Percentiles rank a stretch among this genome's conserved stretches.
phyloP scores from a whole-genome alignment of 495 filamentous ascomycete species.

The Tricharina praecox region DNA sequence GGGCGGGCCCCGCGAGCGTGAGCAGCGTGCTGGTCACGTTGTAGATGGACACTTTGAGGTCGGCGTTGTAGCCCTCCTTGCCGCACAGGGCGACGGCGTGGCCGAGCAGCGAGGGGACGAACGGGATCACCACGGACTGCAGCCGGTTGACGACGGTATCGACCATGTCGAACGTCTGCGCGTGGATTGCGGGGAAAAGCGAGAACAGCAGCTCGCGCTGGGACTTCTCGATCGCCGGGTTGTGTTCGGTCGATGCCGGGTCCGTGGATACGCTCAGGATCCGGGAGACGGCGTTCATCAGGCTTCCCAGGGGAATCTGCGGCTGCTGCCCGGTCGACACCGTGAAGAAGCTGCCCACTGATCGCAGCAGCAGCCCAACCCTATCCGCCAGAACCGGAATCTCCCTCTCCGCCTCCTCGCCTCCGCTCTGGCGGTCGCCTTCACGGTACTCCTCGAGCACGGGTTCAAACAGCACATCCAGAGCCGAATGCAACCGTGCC shows the following conservation, averaged over 20 bases:
- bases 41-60: slow-evolving; percentile 13
- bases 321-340: slow-evolving; percentile 17
- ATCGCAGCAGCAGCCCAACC: slow-evolving; percentile 7
- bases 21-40: slow-evolving; percentile 16
- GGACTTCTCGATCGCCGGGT: slow-evolving; percentile 11
- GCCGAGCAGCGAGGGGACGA: slow-evolving; percentile 13
- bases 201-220: slow-evolving; percentile 17
- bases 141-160: slow-evolving; percentile 12
- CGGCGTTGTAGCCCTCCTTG: slow-evolving; percentile 8
- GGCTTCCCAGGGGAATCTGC: slow-evolving; percentile 12
- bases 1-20: slow-evolving; percentile 15
- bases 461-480: slow-evolving; percentile 14
- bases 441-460: slow-evolving; percentile 9
- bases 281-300: slow-evolving; percentile 19
- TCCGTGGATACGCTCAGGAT: slow-evolving; percentile 9
- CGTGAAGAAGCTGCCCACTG: slow-evolving; percentile 18
- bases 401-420: slow-evolving; percentile 9
- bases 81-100: slow-evolving; percentile 12
- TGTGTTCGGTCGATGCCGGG: slow-evolving; percentile 7
- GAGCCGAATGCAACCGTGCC: slow-evolving; percentile 9
- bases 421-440: slow-evolving; percentile 11
- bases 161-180: slow-evolving; percentile 11
- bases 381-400: neutral
- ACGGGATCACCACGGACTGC: slow-evolving; percentile 11
- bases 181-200: slow-evolving; percentile 12